Evolutionary conservation across 768 basidiomycete genomes (phyloP), one percentile per base, ranked within the genome.

Genomic region (Mycena albidolilacea): DNA sequence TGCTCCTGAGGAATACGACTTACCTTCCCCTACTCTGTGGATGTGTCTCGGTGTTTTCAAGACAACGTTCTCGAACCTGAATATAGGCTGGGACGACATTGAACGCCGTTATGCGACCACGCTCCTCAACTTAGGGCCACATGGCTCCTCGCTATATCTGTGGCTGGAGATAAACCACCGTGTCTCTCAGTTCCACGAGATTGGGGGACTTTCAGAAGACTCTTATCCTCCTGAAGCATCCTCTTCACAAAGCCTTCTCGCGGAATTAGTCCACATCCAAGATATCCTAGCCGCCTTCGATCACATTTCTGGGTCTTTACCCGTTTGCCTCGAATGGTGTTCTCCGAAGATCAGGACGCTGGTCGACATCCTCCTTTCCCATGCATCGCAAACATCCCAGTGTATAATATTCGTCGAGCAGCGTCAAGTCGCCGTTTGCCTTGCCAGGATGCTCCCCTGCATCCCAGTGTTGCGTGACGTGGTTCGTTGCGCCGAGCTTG

Each of bases 371-470:
- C 85, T 97, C 35, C 81, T 89, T 41, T 84, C 84, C 43, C 86
- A 91, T 77, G 82, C 88, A 62, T 87, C 87, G 14, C 81, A 86
- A 15, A 78, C 81, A 2, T 95, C 96, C 78, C 95, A 96, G 77
- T 90, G 90, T 21, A 97, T 97, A 73, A 86, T 97, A 55, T 97
- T 97, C 79, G 95, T 95, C 19, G 91, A 95, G 72, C 95, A 95
- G 78, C 89, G 96, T 11, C 94, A 96, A 75, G 87, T 93, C 17
- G 96, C 95, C 2, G 84, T 88, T 19, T 90, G 90, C 58, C 86
- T 97, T 15, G 88, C 93, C 2, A 89, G 84, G 76, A 80, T 96
- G 39, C 84, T 97, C 5, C 85, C 89, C 1, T 86, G 84, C 41
- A 85, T 95, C 3, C 87, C 92, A 0, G 86, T 87, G 52, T 81